Conservation (phyloP, 2,329 filamentous ascomycete genomes). For the Exserohilum rostratum region DNA sequence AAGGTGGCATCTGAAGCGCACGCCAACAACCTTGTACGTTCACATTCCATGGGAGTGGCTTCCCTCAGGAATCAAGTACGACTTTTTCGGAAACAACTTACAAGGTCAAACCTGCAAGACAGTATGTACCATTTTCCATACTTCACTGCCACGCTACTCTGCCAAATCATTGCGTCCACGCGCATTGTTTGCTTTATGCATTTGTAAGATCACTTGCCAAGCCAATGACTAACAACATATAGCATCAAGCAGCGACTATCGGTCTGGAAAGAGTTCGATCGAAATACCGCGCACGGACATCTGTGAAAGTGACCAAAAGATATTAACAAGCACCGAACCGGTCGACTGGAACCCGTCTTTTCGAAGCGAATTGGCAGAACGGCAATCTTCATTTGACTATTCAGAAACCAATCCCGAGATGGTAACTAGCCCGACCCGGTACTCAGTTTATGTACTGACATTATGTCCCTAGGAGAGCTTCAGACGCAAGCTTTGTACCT, state of each 20-base stretch:
- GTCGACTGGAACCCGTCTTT: conserved; percentile 29
- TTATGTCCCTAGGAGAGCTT: conserved; percentile 32
- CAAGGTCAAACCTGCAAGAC: conserved; percentile 21
- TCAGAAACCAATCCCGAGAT: conserved; percentile 39
- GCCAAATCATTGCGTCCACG: background rate
- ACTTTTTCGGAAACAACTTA: conserved; percentile 46
- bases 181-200: conserved; percentile 4
- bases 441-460: background rate
- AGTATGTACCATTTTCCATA: conserved; percentile 20
- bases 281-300: conserved; percentile 29
- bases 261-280: conserved; percentile 34
- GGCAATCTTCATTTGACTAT: conserved; percentile 30
- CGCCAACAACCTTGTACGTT: conserved; percentile 42
- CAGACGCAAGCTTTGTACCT: conserved; percentile 47
- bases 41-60: conserved; percentile 50
- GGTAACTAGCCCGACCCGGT: background rate
- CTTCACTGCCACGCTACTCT: conserved; percentile 4
- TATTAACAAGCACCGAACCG: conserved; percentile 23
- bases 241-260: conserved; percentile 39
- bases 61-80: conserved; percentile 47
- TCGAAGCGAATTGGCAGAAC: conserved; percentile 32
- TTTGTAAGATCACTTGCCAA: conserved; percentile 13
- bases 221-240: conserved; percentile 21
- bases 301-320: conserved; percentile 24
- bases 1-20: conserved; percentile 50